Evolutionary conservation across 1,284 basidiomycete species (phyloP).

Genomic region (Leccinum cinnamomeum): DNA sequence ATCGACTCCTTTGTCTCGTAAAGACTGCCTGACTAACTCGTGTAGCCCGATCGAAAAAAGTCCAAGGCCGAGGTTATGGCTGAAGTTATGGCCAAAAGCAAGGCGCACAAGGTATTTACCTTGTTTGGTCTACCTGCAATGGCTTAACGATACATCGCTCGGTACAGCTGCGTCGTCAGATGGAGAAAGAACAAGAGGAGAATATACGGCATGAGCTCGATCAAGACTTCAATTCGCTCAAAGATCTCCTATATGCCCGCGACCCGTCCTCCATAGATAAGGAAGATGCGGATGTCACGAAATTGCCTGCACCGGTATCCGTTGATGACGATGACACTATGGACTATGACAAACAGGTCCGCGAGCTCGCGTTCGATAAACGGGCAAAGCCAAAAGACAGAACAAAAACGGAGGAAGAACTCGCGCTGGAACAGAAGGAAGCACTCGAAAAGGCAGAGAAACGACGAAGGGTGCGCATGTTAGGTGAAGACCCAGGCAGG

Average conservation of each 20-base stretch:
- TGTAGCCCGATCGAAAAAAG: slow-evolving; percentile 78
- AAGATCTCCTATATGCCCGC: slow-evolving; percentile 69
- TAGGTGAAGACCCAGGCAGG: slow-evolving; percentile 70
- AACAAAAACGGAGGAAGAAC: slow-evolving; percentile 95
- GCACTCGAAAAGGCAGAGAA: slow-evolving; percentile 53
- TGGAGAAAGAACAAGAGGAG: slow-evolving; percentile 84
- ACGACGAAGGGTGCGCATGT: slow-evolving; percentile 77
- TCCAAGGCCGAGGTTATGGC: slow-evolving; percentile 97
- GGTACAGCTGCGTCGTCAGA: slow-evolving; percentile 78
- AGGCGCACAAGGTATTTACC: slow-evolving; percentile 78
- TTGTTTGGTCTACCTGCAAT: neutral
- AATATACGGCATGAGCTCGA: slow-evolving; percentile 89
- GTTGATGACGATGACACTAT: slow-evolving; percentile 33
- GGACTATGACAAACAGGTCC: slow-evolving; percentile 90
- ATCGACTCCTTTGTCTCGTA: neutral
- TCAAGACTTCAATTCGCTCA: slow-evolving; percentile 82
- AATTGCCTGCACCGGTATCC: slow-evolving; percentile 4
- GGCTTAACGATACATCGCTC: slow-evolving; percentile 4
- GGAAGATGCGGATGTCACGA: slow-evolving; percentile 31
- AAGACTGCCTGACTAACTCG: slow-evolving; percentile 7
- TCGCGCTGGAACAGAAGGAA: slow-evolving; percentile 88
- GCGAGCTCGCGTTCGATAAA: slow-evolving; percentile 91
- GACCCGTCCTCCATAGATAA: slow-evolving; percentile 47
- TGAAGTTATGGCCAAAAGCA: slow-evolving; percentile 97
- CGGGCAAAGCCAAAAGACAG: slow-evolving; percentile 94